These are phyloP conservation scores for Haematococcus sp. DNA, from an alignment of 139 green algal genomes.

Conservation along the genomic window DNA sequence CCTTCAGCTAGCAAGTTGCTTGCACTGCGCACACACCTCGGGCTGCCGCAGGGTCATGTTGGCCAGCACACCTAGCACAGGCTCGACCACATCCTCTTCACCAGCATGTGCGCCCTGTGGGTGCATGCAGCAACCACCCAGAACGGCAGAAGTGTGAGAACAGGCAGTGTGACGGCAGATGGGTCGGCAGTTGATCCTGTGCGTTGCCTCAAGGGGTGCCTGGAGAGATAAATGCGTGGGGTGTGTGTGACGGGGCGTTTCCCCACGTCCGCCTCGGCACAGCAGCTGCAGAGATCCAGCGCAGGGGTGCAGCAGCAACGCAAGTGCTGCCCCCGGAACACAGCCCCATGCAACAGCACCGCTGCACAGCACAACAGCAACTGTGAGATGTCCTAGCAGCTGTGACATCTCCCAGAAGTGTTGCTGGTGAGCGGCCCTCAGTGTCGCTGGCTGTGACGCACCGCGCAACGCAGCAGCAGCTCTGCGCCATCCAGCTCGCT, in stretches of 20 bases:
- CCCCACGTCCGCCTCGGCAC: too few species aligned
- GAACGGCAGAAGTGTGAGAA: background rate
- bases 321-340: too few species aligned
- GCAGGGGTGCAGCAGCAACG: too few species aligned
- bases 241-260: too few species aligned
- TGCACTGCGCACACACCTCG: slow-evolving; percentile 31
- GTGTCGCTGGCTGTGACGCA: background rate
- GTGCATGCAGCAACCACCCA: background rate
- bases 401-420: too few species aligned
- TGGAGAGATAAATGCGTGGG: background rate
- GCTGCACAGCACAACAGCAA: too few species aligned
- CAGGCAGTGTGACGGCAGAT: background rate
- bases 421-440: too few species aligned
- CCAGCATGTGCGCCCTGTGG: slow-evolving; percentile 24
- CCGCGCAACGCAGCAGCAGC: slow-evolving; percentile 27
- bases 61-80: slow-evolving; percentile 68
- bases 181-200: background rate
- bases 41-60: slow-evolving; percentile 75
- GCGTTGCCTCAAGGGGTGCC: background rate
- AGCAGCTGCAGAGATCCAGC: too few species aligned
- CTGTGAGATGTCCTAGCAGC: too few species aligned
- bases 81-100: slow-evolving; percentile 45
- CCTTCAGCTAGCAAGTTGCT: too few species aligned
- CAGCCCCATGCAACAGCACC: too few species aligned
- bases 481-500: slow-evolving; percentile 50